Evolutionary conservation across 1,284 basidiomycete species (phyloP), one percentile per base, ranked within the genome.

Genomic region (Tilletia setariae): DNA sequence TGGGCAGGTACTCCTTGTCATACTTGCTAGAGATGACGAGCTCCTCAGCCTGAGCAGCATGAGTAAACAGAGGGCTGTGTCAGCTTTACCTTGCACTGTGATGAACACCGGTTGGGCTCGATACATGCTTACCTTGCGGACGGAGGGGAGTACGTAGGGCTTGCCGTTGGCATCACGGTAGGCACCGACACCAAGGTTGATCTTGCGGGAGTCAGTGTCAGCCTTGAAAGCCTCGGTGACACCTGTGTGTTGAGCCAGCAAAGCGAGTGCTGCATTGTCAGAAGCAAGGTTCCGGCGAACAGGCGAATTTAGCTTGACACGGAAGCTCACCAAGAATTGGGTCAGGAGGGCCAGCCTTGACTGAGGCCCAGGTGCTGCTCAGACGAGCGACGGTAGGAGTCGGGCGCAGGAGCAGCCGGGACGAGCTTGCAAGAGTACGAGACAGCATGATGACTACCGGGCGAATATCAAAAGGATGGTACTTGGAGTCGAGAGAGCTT

Each of bases 1-100:
- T 98, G 73, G 93, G 93, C 63, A 98, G 89, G 85, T 98, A 98
- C 85, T 98, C 95, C 86, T 98, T 98, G 89, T 98, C 95, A 61
- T 87, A 87, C 74, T 89, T 88, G 72, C 88, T 85, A 40, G 86
- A 84, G 70, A 87, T 85, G 71, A 98, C 84, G 69, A 88, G 83
- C 75, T 90, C 87, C 83, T 96, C 93, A n/a, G 93, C 93, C 91
- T 91, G 72, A 13, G 40, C 47, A 49, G 66, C 76, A 71, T 66
- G 13, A 69, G 63, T n/a, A n/a, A 53, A 43, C 23, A 13, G 32
- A 47, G 32, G 42, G 25, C 15, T 13, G 13, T 21, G 23, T 32
- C 67, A 28, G 65, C 19, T 28, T 19, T 6, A 4, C 35, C n/a
- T n/a, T 40, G 35, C 35, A 11, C 35, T 11, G 6, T 40, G 6